Evolutionary conservation across 2,329 filamentous ascomycete genomes (phyloP).

Genomic region (Neofusicoccum parvum): DNA sequence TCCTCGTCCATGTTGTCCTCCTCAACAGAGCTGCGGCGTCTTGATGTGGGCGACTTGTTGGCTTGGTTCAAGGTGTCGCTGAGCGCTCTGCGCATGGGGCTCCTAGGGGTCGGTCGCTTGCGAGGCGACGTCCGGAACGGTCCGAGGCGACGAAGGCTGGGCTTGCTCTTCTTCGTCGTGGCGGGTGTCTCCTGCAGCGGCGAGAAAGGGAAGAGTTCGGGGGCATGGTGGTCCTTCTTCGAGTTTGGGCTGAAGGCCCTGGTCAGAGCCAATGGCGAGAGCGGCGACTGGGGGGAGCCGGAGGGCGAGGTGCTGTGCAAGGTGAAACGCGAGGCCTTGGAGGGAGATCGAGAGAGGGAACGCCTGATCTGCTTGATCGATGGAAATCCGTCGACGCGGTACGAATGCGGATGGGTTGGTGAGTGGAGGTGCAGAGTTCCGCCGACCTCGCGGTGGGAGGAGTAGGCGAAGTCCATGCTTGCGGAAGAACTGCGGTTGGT

Average conservation of each 20-base stretch:
- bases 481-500: slow-evolving; percentile 21
- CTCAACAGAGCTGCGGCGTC: slow-evolving; percentile 51
- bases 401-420: slow-evolving; percentile 69
- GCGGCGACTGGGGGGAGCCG: slow-evolving; percentile 45
- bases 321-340: slow-evolving; percentile 72
- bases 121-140: slow-evolving; percentile 62
- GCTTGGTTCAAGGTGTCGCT: slow-evolving; percentile 70
- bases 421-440: slow-evolving; percentile 86
- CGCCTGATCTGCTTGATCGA: slow-evolving; percentile 81
- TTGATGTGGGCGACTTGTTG: slow-evolving; percentile 63
- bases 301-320: slow-evolving; percentile 53
- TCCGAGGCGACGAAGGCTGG: slow-evolving; percentile 50
- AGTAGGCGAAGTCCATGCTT: slow-evolving; percentile 53
- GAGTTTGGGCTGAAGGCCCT: slow-evolving; percentile 48
- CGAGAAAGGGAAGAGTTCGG: slow-evolving; percentile 58
- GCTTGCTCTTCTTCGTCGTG: slow-evolving; percentile 63
- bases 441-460: slow-evolving; percentile 57
- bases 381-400: slow-evolving; percentile 79
- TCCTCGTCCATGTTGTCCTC: slow-evolving; percentile 42
- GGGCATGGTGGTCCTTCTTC: slow-evolving; percentile 51
- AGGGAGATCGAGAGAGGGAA: slow-evolving; percentile 91
- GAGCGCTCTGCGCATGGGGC: slow-evolving; percentile 77
- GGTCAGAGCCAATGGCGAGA: slow-evolving; percentile 47
- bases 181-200: slow-evolving; percentile 59
- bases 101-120: slow-evolving; percentile 71